Evolutionary conservation across 257 asterid genomes (phyloP).

Genomic region (Lavandula angustifolia): DNA sequence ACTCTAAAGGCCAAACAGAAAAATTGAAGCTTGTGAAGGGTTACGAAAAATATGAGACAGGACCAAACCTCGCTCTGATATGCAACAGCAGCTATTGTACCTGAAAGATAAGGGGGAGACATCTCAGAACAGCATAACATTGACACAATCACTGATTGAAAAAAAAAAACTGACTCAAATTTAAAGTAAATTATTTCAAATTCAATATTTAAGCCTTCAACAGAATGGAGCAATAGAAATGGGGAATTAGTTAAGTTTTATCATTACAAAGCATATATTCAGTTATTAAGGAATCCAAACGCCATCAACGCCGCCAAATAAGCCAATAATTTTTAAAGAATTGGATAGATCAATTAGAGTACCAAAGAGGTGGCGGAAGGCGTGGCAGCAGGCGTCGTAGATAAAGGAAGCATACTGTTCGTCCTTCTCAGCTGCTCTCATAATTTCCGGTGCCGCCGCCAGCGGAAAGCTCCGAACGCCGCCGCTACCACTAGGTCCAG

Average conservation of each 20-base stretch:
- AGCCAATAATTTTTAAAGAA: neutral
- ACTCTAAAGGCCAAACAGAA: neutral
- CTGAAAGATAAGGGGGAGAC: constrained; percentile 39
- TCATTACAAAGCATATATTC: neutral
- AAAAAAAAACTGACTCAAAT: neutral
- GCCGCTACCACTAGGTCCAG: constrained; percentile 43
- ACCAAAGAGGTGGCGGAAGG: constrained; percentile 99
- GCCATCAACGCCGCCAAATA: neutral
- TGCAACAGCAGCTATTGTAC: constrained; percentile 84
- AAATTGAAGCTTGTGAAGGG: constrained; percentile 19
- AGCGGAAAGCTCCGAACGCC: constrained; percentile 58
- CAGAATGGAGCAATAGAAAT: constrained; percentile 4
- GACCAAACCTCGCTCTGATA: constrained; percentile 86
- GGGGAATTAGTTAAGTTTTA: constrained; percentile 2
- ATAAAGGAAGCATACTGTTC: constrained; percentile 96
- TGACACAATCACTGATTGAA: neutral
- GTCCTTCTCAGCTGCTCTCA: constrained; percentile 99
- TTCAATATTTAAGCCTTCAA: no score
- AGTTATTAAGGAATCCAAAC: constrained; percentile 13
- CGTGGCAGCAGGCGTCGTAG: constrained; percentile 95
- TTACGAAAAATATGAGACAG: constrained; percentile 1
- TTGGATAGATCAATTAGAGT: neutral
- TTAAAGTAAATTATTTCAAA: no score
- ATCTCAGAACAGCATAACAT: neutral
- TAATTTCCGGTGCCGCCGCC: constrained; percentile 94